A percentile compares a stretch with the other conserved stretches of the same genome.
These are phyloP conservation scores for Monosporascus sp. DNA, from an alignment of 2,329 filamentous ascomycete genomes.

Conservation along the genomic window DNA sequence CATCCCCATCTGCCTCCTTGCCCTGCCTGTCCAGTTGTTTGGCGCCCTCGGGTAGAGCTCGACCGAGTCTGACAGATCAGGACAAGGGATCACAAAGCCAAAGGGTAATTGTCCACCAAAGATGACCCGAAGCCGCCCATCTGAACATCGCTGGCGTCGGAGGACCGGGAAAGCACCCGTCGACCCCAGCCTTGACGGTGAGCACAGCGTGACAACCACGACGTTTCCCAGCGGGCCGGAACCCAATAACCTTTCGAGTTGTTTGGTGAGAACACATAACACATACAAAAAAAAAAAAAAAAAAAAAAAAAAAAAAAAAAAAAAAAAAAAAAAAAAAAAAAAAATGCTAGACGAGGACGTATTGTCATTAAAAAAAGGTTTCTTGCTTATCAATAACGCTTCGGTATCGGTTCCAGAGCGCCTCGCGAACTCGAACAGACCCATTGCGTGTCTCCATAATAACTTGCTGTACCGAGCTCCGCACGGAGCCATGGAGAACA, in stretches of 20 bases:
- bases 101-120: neutral
- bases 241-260: too few relatives aligned
- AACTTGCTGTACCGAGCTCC: neutral
- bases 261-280: too few relatives aligned
- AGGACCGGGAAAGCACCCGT: too few relatives aligned
- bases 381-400: neutral
- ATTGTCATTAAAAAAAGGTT: too few relatives aligned
- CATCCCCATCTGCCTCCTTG: neutral
- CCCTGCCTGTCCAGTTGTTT: neutral
- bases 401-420: neutral
- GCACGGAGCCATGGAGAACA: neutral
- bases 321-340: too few relatives aligned
- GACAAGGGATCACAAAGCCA: neutral
- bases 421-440: neutral
- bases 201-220: too few relatives aligned
- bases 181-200: too few relatives aligned
- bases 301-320: too few relatives aligned
- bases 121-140: neutral
- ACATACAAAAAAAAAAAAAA: too few relatives aligned
- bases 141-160: too few relatives aligned
- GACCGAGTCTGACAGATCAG: neutral
- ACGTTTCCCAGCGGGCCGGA: too few relatives aligned
- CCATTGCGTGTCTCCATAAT: neutral
- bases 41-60: neutral
- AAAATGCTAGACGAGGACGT: too few relatives aligned